phyloP scores from a whole-genome alignment of 2,329 filamentous ascomycete species.

The Thelonectria olida region DNA sequence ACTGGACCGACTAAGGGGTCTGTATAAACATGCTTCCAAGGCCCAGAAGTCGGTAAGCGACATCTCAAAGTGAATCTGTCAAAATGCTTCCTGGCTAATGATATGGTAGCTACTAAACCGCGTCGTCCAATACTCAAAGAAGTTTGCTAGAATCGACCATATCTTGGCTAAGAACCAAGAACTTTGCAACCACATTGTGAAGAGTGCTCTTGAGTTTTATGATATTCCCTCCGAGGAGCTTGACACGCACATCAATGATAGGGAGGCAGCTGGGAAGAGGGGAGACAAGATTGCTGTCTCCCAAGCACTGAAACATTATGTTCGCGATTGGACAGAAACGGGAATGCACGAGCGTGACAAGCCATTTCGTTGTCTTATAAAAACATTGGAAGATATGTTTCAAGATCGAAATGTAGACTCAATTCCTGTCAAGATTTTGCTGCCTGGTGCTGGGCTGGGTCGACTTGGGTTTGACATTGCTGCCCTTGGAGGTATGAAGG shows the following conservation, averaged over 20 bases:
- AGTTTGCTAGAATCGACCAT: constrained; percentile 54
- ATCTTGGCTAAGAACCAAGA: constrained; percentile 55
- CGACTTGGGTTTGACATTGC: constrained; percentile 62
- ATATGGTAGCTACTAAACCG: constrained; percentile 60
- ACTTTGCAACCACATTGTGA: constrained; percentile 57
- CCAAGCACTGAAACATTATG: constrained; percentile 65
- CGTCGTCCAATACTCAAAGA: constrained; percentile 65
- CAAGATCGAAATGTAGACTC: constrained; percentile 34
- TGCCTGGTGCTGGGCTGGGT: constrained; percentile 64
- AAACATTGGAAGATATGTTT: constrained; percentile 44
- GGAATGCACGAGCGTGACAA: constrained; percentile 56
- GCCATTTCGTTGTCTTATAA: constrained; percentile 51
- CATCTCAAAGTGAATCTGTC: too few species aligned
- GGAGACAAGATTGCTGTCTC: constrained; percentile 59
- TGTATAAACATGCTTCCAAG: constrained; percentile 49
- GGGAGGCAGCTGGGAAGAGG: constrained; percentile 47
- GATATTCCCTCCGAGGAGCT: constrained; percentile 54
- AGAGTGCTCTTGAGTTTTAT: constrained; percentile 57
- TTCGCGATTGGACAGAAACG: constrained; percentile 64
- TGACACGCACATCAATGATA: constrained; percentile 50
- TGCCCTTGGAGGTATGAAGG: constrained; percentile 46
- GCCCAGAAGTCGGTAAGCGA: constrained; percentile 44
- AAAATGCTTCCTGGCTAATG: not conserved
- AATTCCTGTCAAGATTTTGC: constrained; percentile 49
- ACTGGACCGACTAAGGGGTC: constrained; percentile 44